Evolutionary conservation across 805 yeast species (phyloP), one percentile per base, ranked within the genome.

Genomic region (Ogataea methanolica): DNA sequence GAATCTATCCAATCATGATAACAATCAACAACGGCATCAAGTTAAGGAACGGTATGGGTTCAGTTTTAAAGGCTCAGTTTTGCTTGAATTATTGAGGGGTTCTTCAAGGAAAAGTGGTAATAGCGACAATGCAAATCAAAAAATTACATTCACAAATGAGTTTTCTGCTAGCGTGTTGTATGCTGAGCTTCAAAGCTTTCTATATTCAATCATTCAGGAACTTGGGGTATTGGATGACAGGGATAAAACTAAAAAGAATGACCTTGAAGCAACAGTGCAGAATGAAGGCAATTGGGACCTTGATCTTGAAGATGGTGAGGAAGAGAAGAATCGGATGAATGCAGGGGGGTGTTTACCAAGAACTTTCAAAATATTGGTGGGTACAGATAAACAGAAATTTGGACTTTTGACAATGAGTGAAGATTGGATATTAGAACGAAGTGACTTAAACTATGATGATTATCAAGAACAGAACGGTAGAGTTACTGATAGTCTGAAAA

Each of bases 21-120:
- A 33, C 4, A 39, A 44, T 7, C 42, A 31, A 6, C 31, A 26
- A 9, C 9, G 9, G 4, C 6, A 29, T 2, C 16, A 40, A 12
- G 14, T 36, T 7, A 26, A 41, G 2, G 66, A 61, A 40, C 49
- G 59, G 0, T 56, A 56, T 47, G 68, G 65, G 8, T 44, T 65
- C 23, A 64, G 68, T 46, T 50, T 65, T 23, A 58, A 52, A 14
- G 58, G 61, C 39, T 63, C 68, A 4, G 50, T 60, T 9, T 36
- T 63, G 7, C 50, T 64, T n/a, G 58, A 54, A 19, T 48, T 54
- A 2, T 14, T 63, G 3, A 48, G 36, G 26, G 19, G 45, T 7
- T 50, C 41, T 6, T 17, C 16, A 19, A 14, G 23, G 16, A 22
- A 22, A 3, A 36, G 35, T 5, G 15, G 19, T 19, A 17, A 17